Evolutionary conservation across 225 moss, liverwort and hornwort genomes (phyloP), one percentile per base, ranked within the genome.

Genomic region (Climacium dendroides): DNA sequence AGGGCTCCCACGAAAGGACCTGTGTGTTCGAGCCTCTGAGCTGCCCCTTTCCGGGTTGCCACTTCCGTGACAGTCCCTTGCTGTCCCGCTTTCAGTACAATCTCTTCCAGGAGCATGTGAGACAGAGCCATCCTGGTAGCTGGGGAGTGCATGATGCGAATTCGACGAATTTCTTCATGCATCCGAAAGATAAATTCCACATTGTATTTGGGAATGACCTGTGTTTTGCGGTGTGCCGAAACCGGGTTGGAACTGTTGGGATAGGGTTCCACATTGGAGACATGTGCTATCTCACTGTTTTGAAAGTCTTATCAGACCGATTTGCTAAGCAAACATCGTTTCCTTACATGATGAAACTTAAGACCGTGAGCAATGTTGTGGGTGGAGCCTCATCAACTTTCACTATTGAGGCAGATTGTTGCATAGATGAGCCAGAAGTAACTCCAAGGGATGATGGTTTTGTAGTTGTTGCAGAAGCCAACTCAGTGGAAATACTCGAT

Each of bases 1-100:
- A 80, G 39, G 55, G 47, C 41, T 55, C 35, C 74, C 95, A 96
- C 79, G 93, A 96, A 72, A 78, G 79, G 45, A 80, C 74, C 20
- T 96, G 96, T 65, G 22, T 62, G 43, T 94, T 81, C 82, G 91
- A 89, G 53, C 92, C 95, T 47, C 74, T 94, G 24, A 85, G 58
- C 45, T 92, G 92, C 76, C 95, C 92, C 37, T 84, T 92, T 74
- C 70, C 88, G 5, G 55, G 65, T 63, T 93, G 93, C 74, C 61
- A 26, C 73, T 89, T 88, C n/a, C 79, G 69, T 16, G n/a, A 72
- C 16, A 71, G 75, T 14, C 64, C 81, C 62, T 64, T 81, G 63
- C 64, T 34, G 25, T 63, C 47, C 64, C 81, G 81, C 50, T 64
- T 48, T 25, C 52, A 34, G 14, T 92, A 89, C 77, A 74, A 77